Evolutionary conservation across 192 early-diverging fungal genomes (phyloP), one percentile per base, ranked within the genome.

Genomic region (Podila epicladia): DNA sequence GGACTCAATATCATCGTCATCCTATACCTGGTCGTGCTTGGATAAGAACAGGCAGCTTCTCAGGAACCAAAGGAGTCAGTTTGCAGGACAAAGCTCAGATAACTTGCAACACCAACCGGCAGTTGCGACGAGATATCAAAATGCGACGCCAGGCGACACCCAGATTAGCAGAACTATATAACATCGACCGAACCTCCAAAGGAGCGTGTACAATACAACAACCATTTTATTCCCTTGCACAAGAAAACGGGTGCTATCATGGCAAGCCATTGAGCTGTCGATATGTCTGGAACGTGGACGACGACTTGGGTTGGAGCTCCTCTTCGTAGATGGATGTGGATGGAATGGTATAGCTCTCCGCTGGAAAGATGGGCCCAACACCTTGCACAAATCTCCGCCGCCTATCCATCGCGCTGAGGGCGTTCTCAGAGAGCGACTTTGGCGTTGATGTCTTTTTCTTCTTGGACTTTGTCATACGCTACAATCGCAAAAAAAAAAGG

Each of bases 21-120:
- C 50, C 88, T 94, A 12, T 95, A 95, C 69, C 92, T 93, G 65
- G 82, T 97, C 32, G 77, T 95, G 51, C 87, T 97, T 38, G 95
- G 95, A 61, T 97, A 87, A 64, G 38, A 49, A 19, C 49, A 7
- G 19, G 51, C 51, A 76, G 45, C 38, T 19, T 19, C 41, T 17
- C 41, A 45, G 15, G 41, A 45, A 45, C 41, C 41, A 45, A 4
- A 12, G 15, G 41, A 45, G 41, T 4, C 41, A 45, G 17, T 17
- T 45, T 45, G 12, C 41, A 45, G 41, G 41, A 45, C 41, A 45
- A 45, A 45, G 41, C 41, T 45, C 41, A 17, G 12, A 45, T 12
- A 45, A 45, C 12, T 17, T 11, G 41, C 41, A 45, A 11, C 41
- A 12, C 6, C 35, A 37, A 9, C 41, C 3, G 41, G 41, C 41